phyloP scores from a whole-genome alignment of 2,329 filamentous ascomycete species.

The Fusarium liriodendri region DNA sequence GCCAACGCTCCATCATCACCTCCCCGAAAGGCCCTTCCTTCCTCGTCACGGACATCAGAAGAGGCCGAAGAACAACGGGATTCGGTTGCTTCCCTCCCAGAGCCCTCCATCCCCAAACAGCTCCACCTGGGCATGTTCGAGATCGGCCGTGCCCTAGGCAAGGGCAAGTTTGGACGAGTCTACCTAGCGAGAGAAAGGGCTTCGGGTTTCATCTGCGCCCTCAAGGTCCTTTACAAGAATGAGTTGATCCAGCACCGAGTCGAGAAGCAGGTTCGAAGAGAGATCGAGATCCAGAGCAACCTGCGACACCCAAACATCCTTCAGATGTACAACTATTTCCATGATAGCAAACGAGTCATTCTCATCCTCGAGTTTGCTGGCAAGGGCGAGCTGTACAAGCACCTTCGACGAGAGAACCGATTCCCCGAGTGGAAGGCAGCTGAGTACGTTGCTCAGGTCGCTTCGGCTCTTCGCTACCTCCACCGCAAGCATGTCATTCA shows the following conservation, averaged over 20 bases:
- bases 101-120: conserved; percentile 68
- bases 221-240: conserved; percentile 87
- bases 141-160: conserved; percentile 86
- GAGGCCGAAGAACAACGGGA: conserved; percentile 65
- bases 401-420: conserved; percentile 78
- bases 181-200: conserved; percentile 84
- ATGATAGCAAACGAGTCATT: conserved; percentile 88
- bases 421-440: conserved; percentile 89
- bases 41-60: conserved; percentile 55
- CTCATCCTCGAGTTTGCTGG: conserved; percentile 88
- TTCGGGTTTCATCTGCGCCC: conserved; percentile 83
- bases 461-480: conserved; percentile 85
- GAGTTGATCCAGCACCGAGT: conserved; percentile 81
- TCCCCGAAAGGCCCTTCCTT: conserved; percentile 60
- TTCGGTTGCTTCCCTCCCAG: conserved; percentile 60
- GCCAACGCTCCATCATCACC: conserved; percentile 61
- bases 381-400: conserved; percentile 89
- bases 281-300: conserved; percentile 91
- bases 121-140: conserved; percentile 96
- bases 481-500: conserved; percentile 99
- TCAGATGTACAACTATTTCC: conserved; percentile 86
- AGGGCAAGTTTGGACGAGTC: conserved; percentile 89
- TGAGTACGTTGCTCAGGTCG: conserved; percentile 90
- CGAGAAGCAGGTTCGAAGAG: conserved; percentile 86
- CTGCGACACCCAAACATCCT: conserved; percentile 87